Conservation (phyloP, 169 alveolate species). For the Babesia microti region DNA sequence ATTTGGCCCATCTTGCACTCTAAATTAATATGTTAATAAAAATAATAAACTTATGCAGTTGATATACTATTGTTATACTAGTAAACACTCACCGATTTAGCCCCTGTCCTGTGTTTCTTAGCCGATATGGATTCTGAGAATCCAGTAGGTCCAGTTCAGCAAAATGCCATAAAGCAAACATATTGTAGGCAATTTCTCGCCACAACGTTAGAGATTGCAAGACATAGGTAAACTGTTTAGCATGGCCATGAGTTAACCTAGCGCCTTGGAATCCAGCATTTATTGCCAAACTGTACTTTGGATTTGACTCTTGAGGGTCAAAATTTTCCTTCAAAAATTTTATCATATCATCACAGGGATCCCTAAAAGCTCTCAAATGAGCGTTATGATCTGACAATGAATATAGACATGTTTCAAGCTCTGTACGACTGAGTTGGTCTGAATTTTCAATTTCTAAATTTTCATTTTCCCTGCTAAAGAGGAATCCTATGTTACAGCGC, state of each 20-base stretch:
- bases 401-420: conserved; percentile 79
- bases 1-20: conserved; percentile 59
- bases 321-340: conserved; percentile 54
- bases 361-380: conserved; percentile 62
- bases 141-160: conserved; percentile 82
- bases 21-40: no score
- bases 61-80: no score
- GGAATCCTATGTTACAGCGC: neutral
- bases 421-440: conserved; percentile 64
- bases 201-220: conserved; percentile 79
- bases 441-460: neutral
- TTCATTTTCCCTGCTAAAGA: neutral
- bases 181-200: conserved; percentile 79
- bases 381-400: conserved; percentile 79
- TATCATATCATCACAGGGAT: conserved; percentile 73
- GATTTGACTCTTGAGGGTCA: conserved; percentile 56
- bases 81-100: conserved; percentile 69
- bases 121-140: conserved; percentile 63
- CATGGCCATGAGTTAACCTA: conserved; percentile 77
- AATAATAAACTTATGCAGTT: no score
- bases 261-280: conserved; percentile 65
- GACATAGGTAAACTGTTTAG: conserved; percentile 76
- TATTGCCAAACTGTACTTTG: conserved; percentile 59
- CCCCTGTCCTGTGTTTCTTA: conserved; percentile 82
- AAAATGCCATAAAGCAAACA: conserved; percentile 78